Percentiles rank a stretch among this genome's conserved stretches.
These are phyloP conservation scores for Didymella lethalis DNA, from an alignment of 2,329 filamentous ascomycete species.

Conservation along the genomic window DNA sequence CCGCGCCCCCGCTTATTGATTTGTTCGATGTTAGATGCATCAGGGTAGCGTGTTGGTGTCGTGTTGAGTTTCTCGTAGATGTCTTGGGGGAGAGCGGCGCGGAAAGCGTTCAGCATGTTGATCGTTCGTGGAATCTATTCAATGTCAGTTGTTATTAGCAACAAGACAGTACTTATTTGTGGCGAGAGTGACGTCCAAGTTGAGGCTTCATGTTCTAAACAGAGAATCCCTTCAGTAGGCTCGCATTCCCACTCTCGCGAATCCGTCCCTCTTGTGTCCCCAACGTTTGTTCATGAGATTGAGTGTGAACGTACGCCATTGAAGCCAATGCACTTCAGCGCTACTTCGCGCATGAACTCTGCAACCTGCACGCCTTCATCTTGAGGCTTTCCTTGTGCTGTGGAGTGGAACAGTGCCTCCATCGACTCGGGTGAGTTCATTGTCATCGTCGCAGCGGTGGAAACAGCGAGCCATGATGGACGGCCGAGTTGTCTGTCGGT, in stretches of 20 bases:
- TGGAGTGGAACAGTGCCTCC: slow-evolving; percentile 64
- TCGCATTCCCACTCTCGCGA: background rate
- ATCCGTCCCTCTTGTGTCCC: background rate
- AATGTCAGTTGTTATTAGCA: background rate
- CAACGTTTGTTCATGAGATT: background rate
- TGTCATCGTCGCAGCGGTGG: slow-evolving; percentile 80
- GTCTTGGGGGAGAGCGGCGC: slow-evolving; percentile 65
- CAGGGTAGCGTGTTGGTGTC: slow-evolving; percentile 60
- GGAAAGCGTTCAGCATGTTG: slow-evolving; percentile 80
- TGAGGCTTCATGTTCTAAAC: background rate
- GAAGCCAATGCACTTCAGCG: slow-evolving; percentile 79
- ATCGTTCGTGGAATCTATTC: slow-evolving; percentile 77
- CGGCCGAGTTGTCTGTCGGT: slow-evolving; percentile 40
- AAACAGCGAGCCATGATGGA: slow-evolving; percentile 49
- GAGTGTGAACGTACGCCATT: slow-evolving; percentile 62
- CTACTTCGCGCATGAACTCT: slow-evolving; percentile 77
- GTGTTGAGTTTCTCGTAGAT: slow-evolving; percentile 64
- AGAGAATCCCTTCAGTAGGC: background rate
- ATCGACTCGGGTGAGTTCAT: slow-evolving; percentile 85
- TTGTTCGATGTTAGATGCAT: slow-evolving; percentile 60
- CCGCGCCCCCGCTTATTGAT: slow-evolving; percentile 66
- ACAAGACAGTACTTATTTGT: background rate
- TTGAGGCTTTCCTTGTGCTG: slow-evolving; percentile 31
- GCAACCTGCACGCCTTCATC: slow-evolving; percentile 61
- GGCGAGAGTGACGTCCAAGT: background rate